Conservation (phyloP, 495 filamentous ascomycete genomes). For the Penicillium salamii region DNA sequence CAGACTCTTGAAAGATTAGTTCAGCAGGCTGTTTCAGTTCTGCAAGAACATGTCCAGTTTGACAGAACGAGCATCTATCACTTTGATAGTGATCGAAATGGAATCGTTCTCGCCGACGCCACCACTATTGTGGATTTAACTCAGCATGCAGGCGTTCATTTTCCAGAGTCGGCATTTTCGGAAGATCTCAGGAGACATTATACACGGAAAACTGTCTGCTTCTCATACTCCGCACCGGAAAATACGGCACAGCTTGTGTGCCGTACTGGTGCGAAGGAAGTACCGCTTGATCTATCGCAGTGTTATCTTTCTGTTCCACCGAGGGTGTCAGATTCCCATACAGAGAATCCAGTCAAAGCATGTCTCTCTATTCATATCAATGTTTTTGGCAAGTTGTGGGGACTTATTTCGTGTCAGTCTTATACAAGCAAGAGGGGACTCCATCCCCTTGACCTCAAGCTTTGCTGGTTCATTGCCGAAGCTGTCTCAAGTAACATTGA, state of each 20-base stretch:
- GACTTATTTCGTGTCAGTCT: slow-evolving; percentile 78
- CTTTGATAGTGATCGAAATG: slow-evolving; percentile 76
- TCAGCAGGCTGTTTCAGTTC: slow-evolving; percentile 15
- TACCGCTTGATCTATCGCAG: slow-evolving; percentile 67
- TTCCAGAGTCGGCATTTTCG: slow-evolving; percentile 78
- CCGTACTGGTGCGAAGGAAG: slow-evolving; percentile 64
- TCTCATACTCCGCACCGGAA: slow-evolving; percentile 16
- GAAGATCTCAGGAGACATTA: slow-evolving; percentile 73
- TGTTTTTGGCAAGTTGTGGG: slow-evolving; percentile 82
- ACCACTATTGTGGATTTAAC: slow-evolving; percentile 67
- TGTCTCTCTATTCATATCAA: slow-evolving; percentile 92
- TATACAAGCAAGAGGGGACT: slow-evolving; percentile 76
- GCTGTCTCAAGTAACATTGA: slow-evolving; percentile 82
- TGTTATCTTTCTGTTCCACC: slow-evolving; percentile 80
- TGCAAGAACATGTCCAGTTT: slow-evolving; percentile 79
- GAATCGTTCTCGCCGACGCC: slow-evolving; percentile 76
- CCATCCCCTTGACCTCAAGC: slow-evolving; percentile 79
- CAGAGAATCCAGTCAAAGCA: slow-evolving; percentile 71
- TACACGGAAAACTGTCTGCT: slow-evolving; percentile 46
- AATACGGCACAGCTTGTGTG: slow-evolving; percentile 67
- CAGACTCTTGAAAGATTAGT: slow-evolving; percentile 53
- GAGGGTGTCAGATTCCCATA: slow-evolving; percentile 68
- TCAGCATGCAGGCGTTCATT: slow-evolving; percentile 76
- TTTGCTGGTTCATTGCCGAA: slow-evolving; percentile 79
- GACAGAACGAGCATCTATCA: slow-evolving; percentile 88